A percentile compares a stretch with the other conserved stretches of the same genome.
Conservation (phyloP, 306 rosid species). For the Vigna angularis region DNA sequence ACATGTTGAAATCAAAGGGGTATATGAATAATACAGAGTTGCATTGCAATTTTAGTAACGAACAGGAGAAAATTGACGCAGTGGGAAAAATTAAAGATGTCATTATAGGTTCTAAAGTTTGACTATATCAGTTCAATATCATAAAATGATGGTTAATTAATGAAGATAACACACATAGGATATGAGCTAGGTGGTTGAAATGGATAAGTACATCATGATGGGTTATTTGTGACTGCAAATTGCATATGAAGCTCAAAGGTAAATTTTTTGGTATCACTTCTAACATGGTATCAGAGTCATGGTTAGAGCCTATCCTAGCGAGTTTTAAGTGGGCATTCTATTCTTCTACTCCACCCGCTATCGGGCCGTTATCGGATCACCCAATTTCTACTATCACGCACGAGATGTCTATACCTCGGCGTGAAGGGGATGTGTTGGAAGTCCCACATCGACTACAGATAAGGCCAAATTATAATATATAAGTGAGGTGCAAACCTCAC, state of each 20-base stretch:
- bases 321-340: too few species aligned
- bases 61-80: not conserved
- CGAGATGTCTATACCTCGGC: too few species aligned
- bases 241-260: not conserved
- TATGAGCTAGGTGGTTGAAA: not conserved
- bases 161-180: not conserved
- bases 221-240: not conserved
- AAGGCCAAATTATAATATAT: too few species aligned
- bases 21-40: not conserved
- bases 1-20: not conserved
- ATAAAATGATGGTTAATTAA: not conserved
- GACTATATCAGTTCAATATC: not conserved
- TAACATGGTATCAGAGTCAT: too few species aligned
- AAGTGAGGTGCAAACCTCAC: too few species aligned
- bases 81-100: not conserved
- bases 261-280: not conserved
- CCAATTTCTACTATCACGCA: too few species aligned
- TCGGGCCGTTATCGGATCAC: too few species aligned
- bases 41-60: not conserved
- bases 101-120: not conserved
- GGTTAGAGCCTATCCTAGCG: too few species aligned
- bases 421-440: too few species aligned
- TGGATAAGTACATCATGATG: not conserved
- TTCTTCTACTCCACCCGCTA: too few species aligned
- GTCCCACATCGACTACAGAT: too few species aligned